phyloP scores from a whole-genome alignment of 371 early-diverging fungal genomes.

The Mucor piriformis region DNA sequence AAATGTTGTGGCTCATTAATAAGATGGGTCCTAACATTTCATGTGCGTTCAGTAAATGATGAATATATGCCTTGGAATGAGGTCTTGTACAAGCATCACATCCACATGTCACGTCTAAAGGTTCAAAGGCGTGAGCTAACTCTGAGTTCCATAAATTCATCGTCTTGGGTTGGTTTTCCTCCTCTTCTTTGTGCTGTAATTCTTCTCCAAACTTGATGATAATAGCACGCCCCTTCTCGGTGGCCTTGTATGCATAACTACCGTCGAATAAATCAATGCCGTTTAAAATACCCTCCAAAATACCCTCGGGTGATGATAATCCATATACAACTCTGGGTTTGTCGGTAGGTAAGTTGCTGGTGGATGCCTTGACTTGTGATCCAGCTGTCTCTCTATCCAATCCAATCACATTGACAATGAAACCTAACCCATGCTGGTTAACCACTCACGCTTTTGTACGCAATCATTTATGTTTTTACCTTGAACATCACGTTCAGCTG shows the following conservation, averaged over 20 bases:
- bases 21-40: slow-evolving; percentile 83
- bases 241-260: slow-evolving; percentile 51
- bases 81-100: slow-evolving; percentile 70
- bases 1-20: slow-evolving; percentile 77
- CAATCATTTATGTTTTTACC: no score
- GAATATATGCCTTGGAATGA: slow-evolving; percentile 76
- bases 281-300: slow-evolving; percentile 59
- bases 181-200: background rate
- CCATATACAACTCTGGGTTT: slow-evolving; percentile 58
- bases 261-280: slow-evolving; percentile 81
- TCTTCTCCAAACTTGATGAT: slow-evolving; percentile 40
- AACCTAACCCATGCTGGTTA: slow-evolving; percentile 26
- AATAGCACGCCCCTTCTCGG: slow-evolving; percentile 50
- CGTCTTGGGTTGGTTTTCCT: slow-evolving; percentile 29
- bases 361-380: slow-evolving; percentile 33
- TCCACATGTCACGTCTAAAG: slow-evolving; percentile 61
- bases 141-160: slow-evolving; percentile 60
- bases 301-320: slow-evolving; percentile 55
- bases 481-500: slow-evolving; percentile 58
- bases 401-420: slow-evolving; percentile 45
- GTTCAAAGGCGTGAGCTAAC: slow-evolving; percentile 58
- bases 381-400: slow-evolving; percentile 21
- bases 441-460: no score
- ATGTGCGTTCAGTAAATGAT: slow-evolving; percentile 74
- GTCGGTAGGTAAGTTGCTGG: slow-evolving; percentile 38